Evolutionary conservation across 345 rosid species (phyloP).

Genomic region (Lepidium sativum): DNA sequence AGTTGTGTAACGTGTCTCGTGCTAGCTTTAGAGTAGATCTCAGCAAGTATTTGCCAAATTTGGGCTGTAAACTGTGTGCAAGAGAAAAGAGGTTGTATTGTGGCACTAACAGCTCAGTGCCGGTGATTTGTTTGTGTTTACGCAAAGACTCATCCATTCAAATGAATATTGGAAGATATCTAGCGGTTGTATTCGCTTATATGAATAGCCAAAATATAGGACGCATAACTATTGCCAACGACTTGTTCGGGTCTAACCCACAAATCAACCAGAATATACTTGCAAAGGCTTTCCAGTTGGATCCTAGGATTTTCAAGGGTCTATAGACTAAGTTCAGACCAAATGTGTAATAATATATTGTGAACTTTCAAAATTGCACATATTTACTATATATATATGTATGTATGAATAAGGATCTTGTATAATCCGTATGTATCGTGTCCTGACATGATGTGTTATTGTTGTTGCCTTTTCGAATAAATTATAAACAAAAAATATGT

Average conservation of each 20-base stretch:
- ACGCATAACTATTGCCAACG: slow-evolving; percentile 4
- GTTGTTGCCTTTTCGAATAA: too few species aligned
- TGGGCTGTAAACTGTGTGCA: too few species aligned
- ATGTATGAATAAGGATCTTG: neutral
- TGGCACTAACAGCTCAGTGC: neutral
- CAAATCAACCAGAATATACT: neutral
- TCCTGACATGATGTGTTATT: neutral
- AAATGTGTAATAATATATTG: neutral
- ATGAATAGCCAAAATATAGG: slow-evolving; percentile 16
- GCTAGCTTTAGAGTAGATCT: too few species aligned
- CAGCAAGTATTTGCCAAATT: too few species aligned
- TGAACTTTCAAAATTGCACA: neutral
- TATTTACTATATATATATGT: too few species aligned
- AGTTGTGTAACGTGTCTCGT: too few species aligned
- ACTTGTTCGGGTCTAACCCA: slow-evolving; percentile 15
- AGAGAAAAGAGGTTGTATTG: too few species aligned
- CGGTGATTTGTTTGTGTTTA: slow-evolving; percentile 19
- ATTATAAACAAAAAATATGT: too few species aligned
- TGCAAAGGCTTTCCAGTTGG: slow-evolving; percentile 14
- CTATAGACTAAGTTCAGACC: neutral
- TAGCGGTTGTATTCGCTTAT: slow-evolving; percentile 8
- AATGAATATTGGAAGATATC: neutral
- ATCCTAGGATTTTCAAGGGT: neutral
- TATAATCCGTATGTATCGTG: neutral
- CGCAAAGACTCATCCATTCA: slow-evolving; percentile 15